Conservation (phyloP, 805 yeast genomes). For the Blastobotrys attinorum region DNA sequence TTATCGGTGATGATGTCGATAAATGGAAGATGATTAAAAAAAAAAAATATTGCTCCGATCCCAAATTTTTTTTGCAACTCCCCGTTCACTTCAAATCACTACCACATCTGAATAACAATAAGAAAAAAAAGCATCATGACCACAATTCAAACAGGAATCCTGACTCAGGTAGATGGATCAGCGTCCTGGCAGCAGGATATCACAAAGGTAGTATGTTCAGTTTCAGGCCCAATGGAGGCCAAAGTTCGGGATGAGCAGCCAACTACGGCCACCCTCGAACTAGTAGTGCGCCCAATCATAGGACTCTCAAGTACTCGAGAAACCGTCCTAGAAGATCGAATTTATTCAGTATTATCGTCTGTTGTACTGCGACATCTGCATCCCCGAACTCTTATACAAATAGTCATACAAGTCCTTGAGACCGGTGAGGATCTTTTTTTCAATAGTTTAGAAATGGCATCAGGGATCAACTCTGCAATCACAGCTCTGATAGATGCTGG, state of each 20-base stretch:
- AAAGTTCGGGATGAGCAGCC: slow-evolving; percentile 79
- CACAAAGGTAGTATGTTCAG: slow-evolving; percentile 62
- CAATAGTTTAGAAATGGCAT: slow-evolving; percentile 47
- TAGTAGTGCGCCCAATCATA: slow-evolving; percentile 66
- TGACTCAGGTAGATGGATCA: slow-evolving; percentile 74
- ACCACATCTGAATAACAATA: neutral
- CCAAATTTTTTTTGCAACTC: neutral
- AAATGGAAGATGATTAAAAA: too few relatives aligned
- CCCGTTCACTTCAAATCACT: too few relatives aligned
- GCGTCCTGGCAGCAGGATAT: slow-evolving; percentile 45
- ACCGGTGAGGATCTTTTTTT: slow-evolving; percentile 37
- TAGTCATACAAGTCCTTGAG: slow-evolving; percentile 57
- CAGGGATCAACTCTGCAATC: slow-evolving; percentile 63
- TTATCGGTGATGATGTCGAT: too few relatives aligned
- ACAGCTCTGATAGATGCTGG: slow-evolving; percentile 78
- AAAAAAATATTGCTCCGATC: too few relatives aligned
- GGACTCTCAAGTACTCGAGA: slow-evolving; percentile 74
- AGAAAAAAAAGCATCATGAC: too few relatives aligned
- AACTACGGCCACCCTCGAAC: slow-evolving; percentile 65
- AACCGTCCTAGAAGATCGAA: slow-evolving; percentile 60
- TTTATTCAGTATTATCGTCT: slow-evolving; percentile 53
- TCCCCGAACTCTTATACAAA: slow-evolving; percentile 73
- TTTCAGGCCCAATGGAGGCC: slow-evolving; percentile 87
- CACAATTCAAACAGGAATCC: slow-evolving; percentile 20
- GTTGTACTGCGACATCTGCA: slow-evolving; percentile 53